A percentile compares a stretch with the other conserved stretches of the same genome.
Conservation (phyloP, 148 eudicot species). For the Camellia japonica region DNA sequence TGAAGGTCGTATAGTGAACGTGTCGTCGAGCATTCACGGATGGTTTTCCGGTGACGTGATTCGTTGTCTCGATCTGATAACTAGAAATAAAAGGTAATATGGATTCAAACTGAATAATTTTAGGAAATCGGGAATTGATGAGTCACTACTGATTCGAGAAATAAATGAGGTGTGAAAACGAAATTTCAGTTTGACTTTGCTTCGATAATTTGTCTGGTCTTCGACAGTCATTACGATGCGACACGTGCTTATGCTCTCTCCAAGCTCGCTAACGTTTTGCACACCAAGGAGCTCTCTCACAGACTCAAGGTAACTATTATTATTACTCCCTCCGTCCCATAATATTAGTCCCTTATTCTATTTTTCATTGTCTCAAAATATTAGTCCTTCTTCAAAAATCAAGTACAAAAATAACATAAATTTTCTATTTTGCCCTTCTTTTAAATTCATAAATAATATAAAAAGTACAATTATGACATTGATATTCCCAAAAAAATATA, state of each 20-base stretch:
- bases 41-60: constrained; percentile 80
- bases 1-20: constrained; percentile 86
- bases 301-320: constrained; percentile 41
- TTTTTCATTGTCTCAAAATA: no score
- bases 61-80: constrained; percentile 47
- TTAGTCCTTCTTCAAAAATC: no score
- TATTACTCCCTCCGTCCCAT: no score
- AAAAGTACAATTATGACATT: no score
- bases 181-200: not conserved
- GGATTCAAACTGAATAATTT: not conserved
- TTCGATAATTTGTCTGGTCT: not conserved
- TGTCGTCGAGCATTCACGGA: constrained; percentile 66
- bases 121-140: not conserved
- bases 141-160: not conserved
- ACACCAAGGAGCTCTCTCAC: constrained; percentile 77
- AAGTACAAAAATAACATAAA: no score
- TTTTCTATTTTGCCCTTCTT: no score
- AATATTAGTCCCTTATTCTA: no score
- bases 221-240: constrained; percentile 63
- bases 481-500: no score
- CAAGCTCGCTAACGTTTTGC: constrained; percentile 89
- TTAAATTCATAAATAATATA: no score
- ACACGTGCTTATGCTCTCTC: constrained; percentile 95
- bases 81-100: constrained; percentile 50
- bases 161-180: not conserved